Evolutionary conservation across 768 basidiomycete genomes (phyloP).

Genomic region (Russula emetica): DNA sequence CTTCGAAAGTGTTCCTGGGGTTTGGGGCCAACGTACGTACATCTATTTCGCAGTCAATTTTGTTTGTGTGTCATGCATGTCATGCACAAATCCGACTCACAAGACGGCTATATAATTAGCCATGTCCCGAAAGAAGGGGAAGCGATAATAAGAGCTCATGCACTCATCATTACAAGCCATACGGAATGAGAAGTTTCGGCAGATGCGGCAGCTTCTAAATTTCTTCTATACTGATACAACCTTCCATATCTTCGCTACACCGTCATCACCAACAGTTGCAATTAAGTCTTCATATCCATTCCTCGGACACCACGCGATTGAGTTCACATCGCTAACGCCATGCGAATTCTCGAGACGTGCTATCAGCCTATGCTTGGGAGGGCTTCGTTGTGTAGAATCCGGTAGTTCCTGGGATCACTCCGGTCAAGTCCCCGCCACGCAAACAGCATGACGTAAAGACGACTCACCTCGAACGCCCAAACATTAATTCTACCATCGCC

Average conservation of each 20-base stretch:
- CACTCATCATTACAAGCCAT: no score
- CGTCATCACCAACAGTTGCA: slow-evolving; percentile 86
- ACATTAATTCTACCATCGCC: slow-evolving; percentile 81
- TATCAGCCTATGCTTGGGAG: slow-evolving; percentile 42
- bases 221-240: slow-evolving; percentile 30
- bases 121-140: no score
- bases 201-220: neutral
- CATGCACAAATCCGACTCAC: no score
- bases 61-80: no score
- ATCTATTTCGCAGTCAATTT: no score
- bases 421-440: neutral
- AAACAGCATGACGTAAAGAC: no score
- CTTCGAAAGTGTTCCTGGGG: no score
- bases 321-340: slow-evolving; percentile 80
- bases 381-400: slow-evolving; percentile 12
- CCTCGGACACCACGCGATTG: slow-evolving; percentile 77
- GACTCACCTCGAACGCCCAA: slow-evolving; percentile 64
- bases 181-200: neutral
- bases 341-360: slow-evolving; percentile 63
- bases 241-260: slow-evolving; percentile 75
- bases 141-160: neutral
- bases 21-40: no score
- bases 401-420: neutral
- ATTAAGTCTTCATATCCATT: slow-evolving; percentile 60
- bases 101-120: neutral